A percentile compares a stretch with the other conserved stretches of the same genome.
phyloP scores from a whole-genome alignment of 257 asterid species.

The Solanum appendiculatum region DNA sequence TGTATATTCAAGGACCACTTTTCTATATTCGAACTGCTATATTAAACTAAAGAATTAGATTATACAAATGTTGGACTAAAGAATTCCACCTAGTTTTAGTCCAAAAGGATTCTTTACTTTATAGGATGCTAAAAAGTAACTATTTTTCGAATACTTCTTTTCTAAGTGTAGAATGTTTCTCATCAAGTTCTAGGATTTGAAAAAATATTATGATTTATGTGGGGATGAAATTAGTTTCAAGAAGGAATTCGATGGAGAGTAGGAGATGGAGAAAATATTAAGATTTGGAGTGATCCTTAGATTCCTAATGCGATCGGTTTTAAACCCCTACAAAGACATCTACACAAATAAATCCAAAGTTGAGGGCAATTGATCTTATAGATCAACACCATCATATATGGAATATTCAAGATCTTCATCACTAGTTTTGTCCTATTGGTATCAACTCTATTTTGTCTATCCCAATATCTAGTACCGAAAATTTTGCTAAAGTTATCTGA shows the following conservation, averaged over 20 bases:
- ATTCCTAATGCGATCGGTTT: neutral
- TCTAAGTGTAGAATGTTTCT: neutral
- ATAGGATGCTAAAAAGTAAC: too few relatives aligned
- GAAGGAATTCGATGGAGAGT: neutral
- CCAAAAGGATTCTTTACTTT: neutral
- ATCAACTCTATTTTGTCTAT: neutral
- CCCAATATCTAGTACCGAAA: neutral
- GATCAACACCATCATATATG: neutral
- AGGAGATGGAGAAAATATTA: neutral
- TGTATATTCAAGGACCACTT: too few relatives aligned
- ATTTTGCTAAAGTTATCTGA: neutral
- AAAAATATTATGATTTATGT: too few relatives aligned
- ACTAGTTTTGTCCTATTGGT: neutral
- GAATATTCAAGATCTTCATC: neutral
- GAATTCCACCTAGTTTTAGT: too few relatives aligned
- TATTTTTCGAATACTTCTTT: neutral
- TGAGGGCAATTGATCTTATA: neutral
- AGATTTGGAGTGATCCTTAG: neutral
- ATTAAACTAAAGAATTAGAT: too few relatives aligned
- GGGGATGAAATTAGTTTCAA: neutral
- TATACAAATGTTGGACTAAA: too few relatives aligned
- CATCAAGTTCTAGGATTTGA: neutral
- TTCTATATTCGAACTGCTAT: too few relatives aligned
- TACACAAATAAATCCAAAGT: neutral
- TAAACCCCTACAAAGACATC: neutral